A percentile compares a stretch with the other conserved stretches of the same genome.
Evolutionary conservation across 805 yeast genomes (phyloP).

Genomic region (Cyberlindnera amylophila): DNA sequence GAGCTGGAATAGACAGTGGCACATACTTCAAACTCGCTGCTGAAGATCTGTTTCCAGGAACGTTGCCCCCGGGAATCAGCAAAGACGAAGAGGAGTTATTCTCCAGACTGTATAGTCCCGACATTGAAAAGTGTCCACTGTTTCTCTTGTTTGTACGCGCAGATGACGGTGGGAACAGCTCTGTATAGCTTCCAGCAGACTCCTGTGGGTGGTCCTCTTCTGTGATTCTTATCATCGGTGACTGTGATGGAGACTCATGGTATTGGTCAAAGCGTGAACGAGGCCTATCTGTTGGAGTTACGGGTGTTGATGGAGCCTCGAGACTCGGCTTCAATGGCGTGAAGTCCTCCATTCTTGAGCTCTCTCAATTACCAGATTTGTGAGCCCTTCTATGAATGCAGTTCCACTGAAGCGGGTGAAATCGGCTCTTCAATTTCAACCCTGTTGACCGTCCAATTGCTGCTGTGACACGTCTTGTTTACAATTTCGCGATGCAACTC

Average conservation of each 20-base stretch:
- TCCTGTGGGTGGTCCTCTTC: constrained; percentile 18
- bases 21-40: constrained; percentile 24
- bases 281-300: constrained; percentile 21
- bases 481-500: no score
- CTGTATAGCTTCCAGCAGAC: constrained; percentile 12
- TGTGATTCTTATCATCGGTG: constrained; percentile 29
- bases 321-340: not conserved
- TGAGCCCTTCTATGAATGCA: no score
- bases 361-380: not conserved
- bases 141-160: constrained; percentile 16
- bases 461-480: no score
- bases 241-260: constrained; percentile 20
- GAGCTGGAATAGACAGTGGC: constrained; percentile 26
- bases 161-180: constrained; percentile 20
- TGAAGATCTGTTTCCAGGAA: constrained; percentile 28
- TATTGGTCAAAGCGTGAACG: constrained; percentile 23
- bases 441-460: no score
- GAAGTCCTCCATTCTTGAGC: not conserved
- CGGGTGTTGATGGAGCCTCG: constrained; percentile 5
- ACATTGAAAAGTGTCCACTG: constrained; percentile 16
- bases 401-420: no score
- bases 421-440: no score
- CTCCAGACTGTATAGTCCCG: constrained; percentile 14
- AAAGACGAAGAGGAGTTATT: constrained; percentile 24
- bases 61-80: constrained; percentile 27